phyloP scores from a whole-genome alignment of 441 rosid genomes.

The Brassica balearica region DNA sequence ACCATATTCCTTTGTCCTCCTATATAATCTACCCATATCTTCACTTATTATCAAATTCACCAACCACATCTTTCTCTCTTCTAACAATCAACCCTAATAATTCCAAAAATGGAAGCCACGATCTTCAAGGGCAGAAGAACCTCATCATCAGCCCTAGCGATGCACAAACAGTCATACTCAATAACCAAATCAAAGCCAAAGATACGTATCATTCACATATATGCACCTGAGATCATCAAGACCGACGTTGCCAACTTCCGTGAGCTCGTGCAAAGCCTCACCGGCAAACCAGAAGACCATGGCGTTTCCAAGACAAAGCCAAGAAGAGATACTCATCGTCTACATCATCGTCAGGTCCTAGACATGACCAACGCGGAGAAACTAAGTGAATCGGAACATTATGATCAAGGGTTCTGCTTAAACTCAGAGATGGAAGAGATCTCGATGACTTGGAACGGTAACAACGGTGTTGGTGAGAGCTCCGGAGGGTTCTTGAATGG shows the following conservation, averaged over 20 bases:
- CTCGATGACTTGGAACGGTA: conserved; percentile 42
- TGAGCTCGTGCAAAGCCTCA: conserved; percentile 86
- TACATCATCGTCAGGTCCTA: background rate
- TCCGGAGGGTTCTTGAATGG: conserved; percentile 61
- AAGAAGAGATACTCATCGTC: conserved; percentile 32
- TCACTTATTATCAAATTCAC: conserved; percentile 45
- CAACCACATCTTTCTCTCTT: conserved; percentile 43
- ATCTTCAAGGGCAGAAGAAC: conserved; percentile 40
- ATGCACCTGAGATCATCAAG: conserved; percentile 95
- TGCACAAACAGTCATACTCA: conserved; percentile 59
- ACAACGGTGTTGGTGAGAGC: conserved; percentile 33
- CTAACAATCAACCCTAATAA: conserved; percentile 14
- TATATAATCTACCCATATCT: conserved; percentile 37
- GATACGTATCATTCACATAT: conserved; percentile 88
- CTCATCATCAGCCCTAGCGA: conserved; percentile 48
- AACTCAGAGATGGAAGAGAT: conserved; percentile 42
- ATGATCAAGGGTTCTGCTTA: conserved; percentile 38
- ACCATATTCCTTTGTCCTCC: conserved; percentile 8
- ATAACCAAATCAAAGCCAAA: conserved; percentile 80
- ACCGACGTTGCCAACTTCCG: conserved; percentile 89
- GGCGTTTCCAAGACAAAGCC: conserved; percentile 33
- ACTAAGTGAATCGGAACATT: conserved; percentile 16
- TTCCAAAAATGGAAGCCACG: conserved; percentile 41
- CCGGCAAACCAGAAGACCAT: conserved; percentile 61
- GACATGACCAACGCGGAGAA: conserved; percentile 21